A percentile compares a stretch with the other conserved stretches of the same genome.
Evolutionary conservation across 2,329 filamentous ascomycete species (phyloP).

Genomic region (Colletotrichum tropicale): DNA sequence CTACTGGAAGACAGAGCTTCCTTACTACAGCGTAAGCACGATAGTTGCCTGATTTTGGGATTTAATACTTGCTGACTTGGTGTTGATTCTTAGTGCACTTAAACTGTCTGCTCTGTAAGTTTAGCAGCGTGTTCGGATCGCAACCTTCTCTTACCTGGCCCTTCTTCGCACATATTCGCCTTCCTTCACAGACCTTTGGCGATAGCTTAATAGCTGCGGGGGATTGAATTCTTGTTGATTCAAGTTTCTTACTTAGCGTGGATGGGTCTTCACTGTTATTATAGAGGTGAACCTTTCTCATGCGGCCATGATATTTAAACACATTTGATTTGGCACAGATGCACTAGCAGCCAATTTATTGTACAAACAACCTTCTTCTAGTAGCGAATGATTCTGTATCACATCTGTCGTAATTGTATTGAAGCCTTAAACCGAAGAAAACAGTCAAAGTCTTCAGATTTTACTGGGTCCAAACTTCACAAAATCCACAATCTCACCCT

Average conservation of each 20-base stretch:
- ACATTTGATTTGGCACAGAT: not conserved
- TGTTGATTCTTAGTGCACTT: not conserved
- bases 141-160: accelerated
- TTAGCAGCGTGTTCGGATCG: not conserved
- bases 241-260: too few relatives aligned
- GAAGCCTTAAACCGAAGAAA: not conserved
- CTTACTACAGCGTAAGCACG: not conserved
- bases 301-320: not conserved
- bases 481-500: not conserved
- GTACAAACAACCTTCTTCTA: not conserved
- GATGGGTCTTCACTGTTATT: not conserved
- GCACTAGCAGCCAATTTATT: not conserved
- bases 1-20: not conserved
- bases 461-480: not conserved
- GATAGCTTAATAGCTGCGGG: accelerated
- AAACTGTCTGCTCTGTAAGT: not conserved
- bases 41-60: accelerated
- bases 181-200: not conserved
- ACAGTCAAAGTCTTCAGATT: not conserved
- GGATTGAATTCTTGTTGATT: not conserved
- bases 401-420: accelerated
- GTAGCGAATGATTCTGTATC: not conserved
- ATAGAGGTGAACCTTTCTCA: not conserved
- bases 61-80: not conserved
- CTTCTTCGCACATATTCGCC: accelerated